Percentiles rank a stretch among this genome's conserved stretches.
These are phyloP conservation scores for Mercurialis annua DNA, from an alignment of 345 rosid species.

Conservation along the genomic window DNA sequence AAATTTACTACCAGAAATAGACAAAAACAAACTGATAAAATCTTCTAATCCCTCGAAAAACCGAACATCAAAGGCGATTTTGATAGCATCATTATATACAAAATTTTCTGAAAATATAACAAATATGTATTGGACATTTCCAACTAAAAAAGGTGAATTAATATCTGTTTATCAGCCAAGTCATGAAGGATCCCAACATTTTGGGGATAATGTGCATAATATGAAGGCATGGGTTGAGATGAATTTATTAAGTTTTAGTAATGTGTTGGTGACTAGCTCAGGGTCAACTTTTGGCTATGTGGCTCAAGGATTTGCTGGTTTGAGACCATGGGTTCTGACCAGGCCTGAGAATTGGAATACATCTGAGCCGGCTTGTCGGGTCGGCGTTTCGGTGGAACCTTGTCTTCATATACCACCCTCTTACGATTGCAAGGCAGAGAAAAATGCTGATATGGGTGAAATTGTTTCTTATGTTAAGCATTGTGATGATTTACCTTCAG, in stretches of 20 bases:
- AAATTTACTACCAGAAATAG: conserved; percentile 11
- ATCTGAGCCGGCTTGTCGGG: conserved; percentile 4
- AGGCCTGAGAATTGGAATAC: not conserved
- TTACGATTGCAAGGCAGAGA: conserved; percentile 1
- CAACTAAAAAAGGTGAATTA: conserved; percentile 10
- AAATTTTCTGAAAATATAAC: conserved; percentile 10
- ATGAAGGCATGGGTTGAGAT: conserved; percentile 29
- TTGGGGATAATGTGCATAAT: conserved; percentile 12
- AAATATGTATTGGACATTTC: conserved; percentile 16
- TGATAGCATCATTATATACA: conserved; percentile 13
- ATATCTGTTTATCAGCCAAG: conserved; percentile 27
- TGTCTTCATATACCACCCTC: conserved; percentile 16
- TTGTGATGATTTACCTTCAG: conserved; percentile 16
- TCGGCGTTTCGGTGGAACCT: conserved; percentile 17
- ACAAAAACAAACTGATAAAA: not conserved
- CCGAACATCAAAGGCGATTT: conserved; percentile 10
- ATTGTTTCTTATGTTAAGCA: conserved; percentile 13
- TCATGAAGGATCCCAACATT: conserved; percentile 17
- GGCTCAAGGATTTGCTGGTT: conserved; percentile 21
- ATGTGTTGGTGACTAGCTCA: conserved; percentile 22
- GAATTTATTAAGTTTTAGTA: conserved; percentile 19
- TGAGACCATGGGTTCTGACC: conserved; percentile 20
- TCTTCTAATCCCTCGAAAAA: not conserved
- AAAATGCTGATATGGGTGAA: not conserved
- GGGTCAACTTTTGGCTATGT: conserved; percentile 29